Conservation (phyloP, 2,329 filamentous ascomycete genomes). For the Clathrospora elynae region DNA sequence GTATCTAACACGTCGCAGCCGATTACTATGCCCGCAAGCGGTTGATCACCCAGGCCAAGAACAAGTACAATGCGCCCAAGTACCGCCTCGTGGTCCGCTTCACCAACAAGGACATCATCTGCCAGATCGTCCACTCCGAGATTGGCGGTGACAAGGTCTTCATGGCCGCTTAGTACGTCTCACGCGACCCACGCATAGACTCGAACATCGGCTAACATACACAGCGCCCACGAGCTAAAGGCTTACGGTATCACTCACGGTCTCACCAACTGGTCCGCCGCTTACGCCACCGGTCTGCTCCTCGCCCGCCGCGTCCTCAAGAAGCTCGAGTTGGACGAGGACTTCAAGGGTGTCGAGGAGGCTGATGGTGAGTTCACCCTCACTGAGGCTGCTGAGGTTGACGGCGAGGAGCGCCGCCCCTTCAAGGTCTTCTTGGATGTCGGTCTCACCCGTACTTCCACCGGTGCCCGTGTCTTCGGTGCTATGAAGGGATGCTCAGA, state of each 20-base stretch:
- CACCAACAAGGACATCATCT: slow-evolving; percentile 99
- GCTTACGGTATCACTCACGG: slow-evolving; percentile 98
- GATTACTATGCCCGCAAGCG: slow-evolving; percentile 99
- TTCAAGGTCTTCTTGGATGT: slow-evolving; percentile 99
- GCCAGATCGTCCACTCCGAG: slow-evolving; percentile 96
- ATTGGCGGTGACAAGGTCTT: slow-evolving; percentile 98
- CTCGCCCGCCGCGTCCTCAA: slow-evolving; percentile 94
- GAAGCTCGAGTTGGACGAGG: slow-evolving; percentile 94
- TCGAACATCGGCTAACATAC: slow-evolving; percentile 11
- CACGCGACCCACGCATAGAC: background rate
- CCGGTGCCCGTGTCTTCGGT: slow-evolving; percentile 97
- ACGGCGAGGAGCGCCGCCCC: slow-evolving; percentile 86
- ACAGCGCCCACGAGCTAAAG: slow-evolving; percentile 85
- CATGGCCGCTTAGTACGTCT: slow-evolving; percentile 44
- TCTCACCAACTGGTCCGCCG: slow-evolving; percentile 99
- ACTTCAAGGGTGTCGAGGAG: slow-evolving; percentile 96
- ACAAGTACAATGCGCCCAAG: slow-evolving; percentile 99
- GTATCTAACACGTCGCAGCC: slow-evolving; percentile 69
- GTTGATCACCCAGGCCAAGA: slow-evolving; percentile 99
- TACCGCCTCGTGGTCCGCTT: slow-evolving; percentile 99
- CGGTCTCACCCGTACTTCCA: slow-evolving; percentile 95
- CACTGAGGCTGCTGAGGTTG: slow-evolving; percentile 92
- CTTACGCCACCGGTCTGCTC: slow-evolving; percentile 95
- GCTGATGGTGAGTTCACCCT: slow-evolving; percentile 93
- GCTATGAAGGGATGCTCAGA: slow-evolving; percentile 99